These are phyloP conservation scores for Didymella arachidicola DNA, from an alignment of 2,329 filamentous ascomycete genomes.

Conservation along the genomic window DNA sequence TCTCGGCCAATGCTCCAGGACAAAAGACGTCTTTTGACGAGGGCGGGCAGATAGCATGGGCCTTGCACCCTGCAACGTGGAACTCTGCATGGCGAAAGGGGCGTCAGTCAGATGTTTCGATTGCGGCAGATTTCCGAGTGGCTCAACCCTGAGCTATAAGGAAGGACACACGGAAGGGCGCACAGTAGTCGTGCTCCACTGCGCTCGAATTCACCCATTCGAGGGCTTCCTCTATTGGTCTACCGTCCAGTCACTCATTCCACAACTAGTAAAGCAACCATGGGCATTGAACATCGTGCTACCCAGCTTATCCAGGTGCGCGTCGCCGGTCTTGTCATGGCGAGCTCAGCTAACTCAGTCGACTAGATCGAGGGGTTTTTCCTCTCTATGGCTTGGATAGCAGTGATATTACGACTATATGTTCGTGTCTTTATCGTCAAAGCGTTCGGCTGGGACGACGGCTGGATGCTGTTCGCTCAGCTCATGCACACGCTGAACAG, in stretches of 20 bases:
- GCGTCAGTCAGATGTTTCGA: not conserved
- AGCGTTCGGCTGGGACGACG: slow-evolving; percentile 25
- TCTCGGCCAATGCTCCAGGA: not conserved
- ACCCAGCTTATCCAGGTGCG: slow-evolving; percentile 6
- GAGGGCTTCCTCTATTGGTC: not conserved
- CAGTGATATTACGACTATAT: slow-evolving; percentile 17
- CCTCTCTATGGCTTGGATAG: slow-evolving; percentile 5
- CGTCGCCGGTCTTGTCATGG: not conserved
- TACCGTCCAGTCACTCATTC: not conserved
- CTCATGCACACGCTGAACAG: slow-evolving; percentile 17
- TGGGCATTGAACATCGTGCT: slow-evolving; percentile 3
- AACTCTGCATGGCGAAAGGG: slow-evolving; percentile 2
- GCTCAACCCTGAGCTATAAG: slow-evolving; percentile 1
- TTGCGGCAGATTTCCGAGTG: not conserved
- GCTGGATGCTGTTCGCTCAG: slow-evolving; percentile 25
- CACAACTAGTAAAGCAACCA: not conserved
- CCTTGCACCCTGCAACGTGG: not conserved
- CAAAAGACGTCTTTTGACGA: not conserved
- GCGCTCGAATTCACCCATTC: not conserved
- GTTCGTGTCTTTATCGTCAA: slow-evolving; percentile 24
- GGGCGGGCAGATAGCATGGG: not conserved
- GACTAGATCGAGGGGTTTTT: not conserved
- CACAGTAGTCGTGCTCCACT: not conserved
- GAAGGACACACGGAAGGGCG: too few species aligned
- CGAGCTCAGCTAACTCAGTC: not conserved